These are phyloP conservation scores for Spergularia azorica DNA, from an alignment of 179 eudicot species.

Conservation along the genomic window DNA sequence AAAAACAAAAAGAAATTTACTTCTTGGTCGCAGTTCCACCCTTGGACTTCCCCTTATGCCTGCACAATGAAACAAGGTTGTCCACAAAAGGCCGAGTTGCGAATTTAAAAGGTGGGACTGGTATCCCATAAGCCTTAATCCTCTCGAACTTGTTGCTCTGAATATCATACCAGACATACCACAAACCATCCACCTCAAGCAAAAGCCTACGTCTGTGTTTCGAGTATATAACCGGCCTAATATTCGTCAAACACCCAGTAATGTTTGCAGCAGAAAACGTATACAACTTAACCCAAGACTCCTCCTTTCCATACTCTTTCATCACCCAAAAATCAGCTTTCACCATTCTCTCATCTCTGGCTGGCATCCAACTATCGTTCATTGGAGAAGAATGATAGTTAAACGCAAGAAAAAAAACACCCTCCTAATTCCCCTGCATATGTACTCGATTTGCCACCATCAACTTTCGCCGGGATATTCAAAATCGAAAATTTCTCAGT, in stretches of 20 bases:
- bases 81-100: neutral
- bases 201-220: conserved; percentile 4
- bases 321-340: conserved; percentile 16
- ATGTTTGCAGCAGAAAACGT: neutral
- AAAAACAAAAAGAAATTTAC: neutral
- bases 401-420: neutral
- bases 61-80: conserved; percentile 14
- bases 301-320: neutral
- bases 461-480: neutral
- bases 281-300: conserved; percentile 10
- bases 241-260: neutral
- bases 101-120: neutral
- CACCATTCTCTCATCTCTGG: neutral
- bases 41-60: neutral
- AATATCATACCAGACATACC: conserved; percentile 20
- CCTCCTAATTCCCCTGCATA: conserved; percentile 1
- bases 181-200: neutral
- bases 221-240: conserved; percentile 17
- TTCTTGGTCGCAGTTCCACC: neutral
- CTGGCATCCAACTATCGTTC: neutral
- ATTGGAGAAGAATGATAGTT: neutral
- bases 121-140: neutral
- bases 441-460: neutral
- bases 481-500: conserved; percentile 6
- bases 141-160: neutral